Evolutionary conservation across 2,329 filamentous ascomycete species (phyloP), one percentile per base, ranked within the genome.

Genomic region (Xylariales sp.): DNA sequence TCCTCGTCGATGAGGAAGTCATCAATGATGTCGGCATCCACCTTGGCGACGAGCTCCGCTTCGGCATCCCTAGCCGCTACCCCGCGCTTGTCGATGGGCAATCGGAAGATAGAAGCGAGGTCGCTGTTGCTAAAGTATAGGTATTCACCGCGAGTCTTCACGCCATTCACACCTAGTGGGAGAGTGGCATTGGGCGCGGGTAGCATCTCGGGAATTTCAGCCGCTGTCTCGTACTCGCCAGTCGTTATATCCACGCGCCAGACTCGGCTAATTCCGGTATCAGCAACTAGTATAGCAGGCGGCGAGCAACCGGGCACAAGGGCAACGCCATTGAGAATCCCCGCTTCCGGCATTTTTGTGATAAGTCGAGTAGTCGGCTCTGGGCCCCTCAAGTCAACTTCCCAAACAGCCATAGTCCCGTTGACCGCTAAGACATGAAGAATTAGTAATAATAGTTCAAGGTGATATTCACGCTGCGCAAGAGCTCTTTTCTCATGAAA

Each of bases 51-150:
- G 4, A 55, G 64, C 52, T 59, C 60, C 6, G 59, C 60, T 30
- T 49, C 14, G 2, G 64, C 59, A n/a, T 53, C 56, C 18, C 52
- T 8, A 7, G 23, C 45, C n/a, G 45, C 55, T 3, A 61, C 8
- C 48, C 67, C 67, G 9, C 30, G 53, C 63, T 53, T 16, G 34
- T 67, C 55, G 43, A 69, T 52, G 41, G 59, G 45, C 16, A 69
- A 9, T 16, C 60, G 49, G 49, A 52, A 69, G 39, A 67, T 54
- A 41, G 67, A 60, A 14, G 50, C 64, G n/a, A 41, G 59, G 46
- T 69, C 64, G 16, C 57, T 68, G 14, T 68, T 68, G 46, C 52
- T 58, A 41, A 65, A 67, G 18, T 67, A 69, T 1, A 69, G 52
- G 5, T 67, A 10, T 3, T 52, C 64, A 16, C 46, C 41, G n/a